These are phyloP conservation scores for Amylostereum areolatum DNA, from an alignment of 1,284 basidiomycete species.

Conservation along the genomic window DNA sequence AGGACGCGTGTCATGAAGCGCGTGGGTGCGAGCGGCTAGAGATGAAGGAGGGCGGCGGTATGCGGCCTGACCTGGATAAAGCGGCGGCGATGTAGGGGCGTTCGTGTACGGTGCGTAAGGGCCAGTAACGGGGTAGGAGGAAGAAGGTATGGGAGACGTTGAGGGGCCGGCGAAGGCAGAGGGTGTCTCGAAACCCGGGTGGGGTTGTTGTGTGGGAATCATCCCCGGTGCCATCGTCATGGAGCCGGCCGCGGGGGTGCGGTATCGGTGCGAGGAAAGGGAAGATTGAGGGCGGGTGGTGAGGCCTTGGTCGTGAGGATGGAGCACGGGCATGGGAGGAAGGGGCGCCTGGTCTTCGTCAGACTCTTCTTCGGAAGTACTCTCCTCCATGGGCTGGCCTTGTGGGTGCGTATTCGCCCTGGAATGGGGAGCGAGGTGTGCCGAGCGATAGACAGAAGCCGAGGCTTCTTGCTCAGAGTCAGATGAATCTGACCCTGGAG, in stretches of 20 bases:
- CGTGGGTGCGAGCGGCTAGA: constrained; percentile 23
- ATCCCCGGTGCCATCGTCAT: constrained; percentile 51
- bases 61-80: constrained; percentile 14
- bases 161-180: constrained; percentile 63
- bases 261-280: constrained; percentile 65
- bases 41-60: constrained; percentile 33
- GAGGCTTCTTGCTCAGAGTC: constrained; percentile 36
- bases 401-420: constrained; percentile 10
- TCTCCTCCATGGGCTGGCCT: constrained; percentile 19
- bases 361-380: constrained; percentile 37
- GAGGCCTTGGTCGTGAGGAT: constrained; percentile 23
- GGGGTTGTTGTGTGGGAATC: constrained; percentile 54
- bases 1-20: constrained; percentile 16
- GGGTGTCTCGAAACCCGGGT: constrained; percentile 61
- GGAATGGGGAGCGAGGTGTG: constrained; percentile 14
- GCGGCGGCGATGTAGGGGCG: constrained; percentile 22
- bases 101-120: constrained; percentile 25
- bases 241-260: constrained; percentile 66
- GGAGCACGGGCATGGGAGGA: constrained; percentile 24
- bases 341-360: constrained; percentile 44
- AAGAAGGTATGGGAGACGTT: constrained; percentile 29
- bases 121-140: constrained; percentile 26
- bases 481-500: constrained; percentile 54
- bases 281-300: constrained; percentile 63
- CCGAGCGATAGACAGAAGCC: constrained; percentile 18